Base-by-base conservation (phyloP, 2,329 filamentous ascomycete species). In the Aspergillus sp. region DNA sequence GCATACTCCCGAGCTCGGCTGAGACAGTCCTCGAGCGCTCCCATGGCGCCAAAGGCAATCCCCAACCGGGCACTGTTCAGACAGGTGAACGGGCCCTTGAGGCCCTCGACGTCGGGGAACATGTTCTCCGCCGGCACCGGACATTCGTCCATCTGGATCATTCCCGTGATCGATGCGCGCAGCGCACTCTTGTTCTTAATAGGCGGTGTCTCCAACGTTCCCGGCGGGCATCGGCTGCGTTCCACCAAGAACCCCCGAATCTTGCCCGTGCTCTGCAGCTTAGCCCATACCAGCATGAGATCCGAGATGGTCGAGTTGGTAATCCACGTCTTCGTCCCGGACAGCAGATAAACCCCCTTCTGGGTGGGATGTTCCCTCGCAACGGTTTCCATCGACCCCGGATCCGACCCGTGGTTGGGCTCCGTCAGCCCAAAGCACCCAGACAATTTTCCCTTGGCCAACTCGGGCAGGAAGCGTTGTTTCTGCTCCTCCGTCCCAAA, bases 101-200 rank as follows among this genome's bases (percentile, higher is more conserved):
- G 75, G 4, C 93, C 93, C 65, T 95, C 87, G 4, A 95, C 79
- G 1, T 86, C 80, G 1, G 90, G 90, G 60, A 98, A 89, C 89
- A 98, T 94, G 72, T 96, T 95, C 57, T 81, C 86, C 55, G 84
- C 82, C 0, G 89, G 83, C 0, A 98, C 88, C 0, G 93, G 91
- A 55, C 87, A 90, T 52, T 86, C 82, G 54, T 96, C 91, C 62
- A 98, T 78, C 57, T 95, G 89, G 55, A 98, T 96, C 93, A 97
- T 97, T 48, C 93, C 93, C 0, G 93, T 98, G 53, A 96, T 86
- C 8, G 88, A 94, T 8, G 93, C 93, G 48, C 93, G 79, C 30
- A 98, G 80, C 1, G 90, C 93, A 52, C 86, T 96, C 78, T 98
- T 98, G 73, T 97, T 81, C 74, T 94, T 94, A 66, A 98, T 85